phyloP scores from a whole-genome alignment of 768 basidiomycete species.

The Phlegmacium glaucopus region DNA sequence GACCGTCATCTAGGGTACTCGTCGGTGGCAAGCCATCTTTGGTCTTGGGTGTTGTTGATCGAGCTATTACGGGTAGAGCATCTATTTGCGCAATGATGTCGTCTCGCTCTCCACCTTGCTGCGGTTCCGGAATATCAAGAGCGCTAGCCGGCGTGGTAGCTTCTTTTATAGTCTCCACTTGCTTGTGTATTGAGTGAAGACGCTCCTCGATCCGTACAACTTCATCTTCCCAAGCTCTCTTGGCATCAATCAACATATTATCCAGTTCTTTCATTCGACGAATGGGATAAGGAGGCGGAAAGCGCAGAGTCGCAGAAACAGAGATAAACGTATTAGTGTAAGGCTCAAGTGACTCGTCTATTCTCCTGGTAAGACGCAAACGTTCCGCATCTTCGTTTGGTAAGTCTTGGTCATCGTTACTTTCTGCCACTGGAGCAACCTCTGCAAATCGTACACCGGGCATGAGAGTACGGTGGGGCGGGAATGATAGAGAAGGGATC shows the following conservation, averaged over 20 bases:
- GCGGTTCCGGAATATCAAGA: neutral
- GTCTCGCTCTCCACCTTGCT: conserved; percentile 26
- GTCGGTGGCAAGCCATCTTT: conserved; percentile 27
- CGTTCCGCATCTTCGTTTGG: conserved; percentile 73
- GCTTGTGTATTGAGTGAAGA: conserved; percentile 36
- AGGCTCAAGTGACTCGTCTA: conserved; percentile 78
- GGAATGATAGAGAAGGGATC: conserved; percentile 11
- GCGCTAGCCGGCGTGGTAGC: conserved; percentile 17
- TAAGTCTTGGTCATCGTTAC: conserved; percentile 37
- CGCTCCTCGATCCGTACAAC: conserved; percentile 74
- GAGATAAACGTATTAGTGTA: conserved; percentile 89
- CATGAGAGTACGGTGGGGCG: conserved; percentile 13
- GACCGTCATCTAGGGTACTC: conserved; percentile 20
- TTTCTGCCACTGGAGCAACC: neutral
- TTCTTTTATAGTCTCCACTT: conserved; percentile 41
- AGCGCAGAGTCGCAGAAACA: conserved; percentile 87
- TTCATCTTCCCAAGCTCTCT: conserved; percentile 85
- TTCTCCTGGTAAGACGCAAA: conserved; percentile 66
- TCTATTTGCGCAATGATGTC: conserved; percentile 73
- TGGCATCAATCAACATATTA: conserved; percentile 63
- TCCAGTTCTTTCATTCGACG: conserved; percentile 87
- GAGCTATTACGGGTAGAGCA: conserved; percentile 36
- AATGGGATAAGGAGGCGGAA: conserved; percentile 89
- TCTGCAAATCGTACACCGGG: conserved; percentile 8
- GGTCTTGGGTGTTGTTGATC: conserved; percentile 44